Evolutionary conservation across 495 filamentous ascomycete species (phyloP), one percentile per base, ranked within the genome.

Genomic region (Hypomontagnella submonticulosa): DNA sequence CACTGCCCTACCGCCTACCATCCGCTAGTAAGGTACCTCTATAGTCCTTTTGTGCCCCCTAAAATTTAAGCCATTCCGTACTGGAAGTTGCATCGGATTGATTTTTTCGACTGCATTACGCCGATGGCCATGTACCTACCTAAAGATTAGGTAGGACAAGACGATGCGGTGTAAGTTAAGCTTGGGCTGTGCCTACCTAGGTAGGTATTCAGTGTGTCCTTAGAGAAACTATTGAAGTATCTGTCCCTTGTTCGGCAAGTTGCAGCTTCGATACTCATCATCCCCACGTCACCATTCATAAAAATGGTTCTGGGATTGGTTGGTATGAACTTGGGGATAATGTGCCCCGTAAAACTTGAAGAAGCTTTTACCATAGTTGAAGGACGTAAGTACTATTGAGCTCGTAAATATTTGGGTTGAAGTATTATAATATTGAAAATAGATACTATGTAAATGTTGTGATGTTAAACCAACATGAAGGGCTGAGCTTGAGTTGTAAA

Each of bases 221-320:
- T 32, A 44, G 27, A 57, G 42, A 38, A 47, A 38, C 33, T 47
- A 47, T 52, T 7, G 7, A 15, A 52, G 46, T 50, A 57, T 18
- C 38, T 51, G 37, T 42, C 37, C 60, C 34, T 50, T 32, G 38
- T 50, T 42, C 61, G 61, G 54, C 20, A 47, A 58, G 54, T 11
- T 65, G 49, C 61, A 58, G 52, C 41, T 46, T 48, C n/a, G n/a
- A n/a, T n/a, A n/a, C n/a, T n/a, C 11, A 48, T 51, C 9, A 53
- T 47, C 33, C 40, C 54, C 54, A 58, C 54, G 13, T 33, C 49
- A 59, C 48, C 38, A 58, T 30, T 6, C 13, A 20, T 51, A 20
- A 23, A 5, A 30, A 38, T 37, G n/a, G 33, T 27, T 18, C 3
- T 8, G 33, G 18, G 13, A 40, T 16, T 10, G 23, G 38, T 36